Evolutionary conservation across 176 grass and related monocot genomes (phyloP), one percentile per base, ranked within the genome.

Genomic region (bread wheat (Triticum aestivum)): DNA sequence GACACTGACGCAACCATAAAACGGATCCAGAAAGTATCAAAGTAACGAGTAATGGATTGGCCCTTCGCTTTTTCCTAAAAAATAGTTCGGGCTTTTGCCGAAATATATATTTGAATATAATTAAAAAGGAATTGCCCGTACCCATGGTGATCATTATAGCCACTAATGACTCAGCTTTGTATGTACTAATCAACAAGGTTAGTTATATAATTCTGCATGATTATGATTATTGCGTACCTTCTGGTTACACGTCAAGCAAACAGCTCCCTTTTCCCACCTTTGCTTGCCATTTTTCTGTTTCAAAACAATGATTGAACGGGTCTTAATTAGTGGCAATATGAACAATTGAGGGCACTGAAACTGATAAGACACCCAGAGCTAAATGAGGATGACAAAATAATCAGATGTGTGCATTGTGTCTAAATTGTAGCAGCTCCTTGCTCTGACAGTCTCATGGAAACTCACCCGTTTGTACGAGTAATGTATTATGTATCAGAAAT

Each of bases 161-260:
- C 81, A 85, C 61, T 76, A 77, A 87, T 91, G 77, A 81, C 77
- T 87, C 70, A 76, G 17, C 61, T 39, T 87, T 82, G 68, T 88
- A 83, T 38, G 61, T 68, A 64, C 49, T 80, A 84, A 39, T 88
- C 33, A 80, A 27, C 69, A 76, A 69, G 35, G 69, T 77, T 88
- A 49, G 74, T 84, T 81, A 81, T 80, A 84, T 75, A 88, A 77
- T 77, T 66, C 9, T 70, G 38, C 4, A n/a, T 81, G 64, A 91
- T 88, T 65, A 11, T 81, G 64, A 91, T 88, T 65, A 76, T 85
- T 88, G 76, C 51, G 69, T 76, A 81, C 17, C 85, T 42, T 84
- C 18, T 76, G 11, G 75, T 29, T 77, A 29, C 82, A 85, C 24
- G 81, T 75, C 77, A 84, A 91, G 81, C 79, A 62, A 77, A 33